Evolutionary conservation across 75 land plant genomes (phyloP).

Genomic region (Sequoia sempervirens): DNA sequence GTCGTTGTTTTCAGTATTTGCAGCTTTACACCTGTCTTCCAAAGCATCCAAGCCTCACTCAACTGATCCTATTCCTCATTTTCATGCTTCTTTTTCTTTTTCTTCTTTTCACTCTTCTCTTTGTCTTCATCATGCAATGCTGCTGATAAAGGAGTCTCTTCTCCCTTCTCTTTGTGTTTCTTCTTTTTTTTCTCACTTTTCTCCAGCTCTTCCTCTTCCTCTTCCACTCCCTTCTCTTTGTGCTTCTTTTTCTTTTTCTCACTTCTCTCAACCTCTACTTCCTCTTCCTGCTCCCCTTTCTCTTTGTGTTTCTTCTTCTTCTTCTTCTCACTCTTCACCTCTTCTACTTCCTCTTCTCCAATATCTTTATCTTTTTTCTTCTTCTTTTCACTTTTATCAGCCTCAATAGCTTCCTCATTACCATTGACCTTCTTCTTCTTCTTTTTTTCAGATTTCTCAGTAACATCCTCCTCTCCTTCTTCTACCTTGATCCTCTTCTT

Average conservation of each 20-base stretch:
- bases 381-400: constrained; percentile 23
- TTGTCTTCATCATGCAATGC: not conserved
- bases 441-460: constrained; percentile 35
- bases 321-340: constrained; percentile 43
- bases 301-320: constrained; percentile 22
- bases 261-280: constrained; percentile 10
- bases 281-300: not conserved
- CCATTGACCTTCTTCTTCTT: constrained; percentile 16
- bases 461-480: constrained; percentile 20
- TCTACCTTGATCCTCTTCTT: constrained; percentile 29
- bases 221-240: constrained; percentile 9
- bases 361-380: constrained; percentile 25
- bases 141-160: not conserved
- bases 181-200: constrained; percentile 49
- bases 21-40: not conserved
- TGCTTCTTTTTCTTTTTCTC: constrained; percentile 37
- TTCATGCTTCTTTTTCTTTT: constrained; percentile 19
- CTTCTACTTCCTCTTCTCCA: constrained; percentile 11
- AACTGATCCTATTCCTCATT: not conserved
- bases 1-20: not conserved
- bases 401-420: constrained; percentile 6
- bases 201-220: constrained; percentile 23
- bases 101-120: constrained; percentile 17
- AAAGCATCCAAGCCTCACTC: not conserved
- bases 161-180: constrained; percentile 15